Base-by-base conservation (phyloP, 495 filamentous ascomycete genomes). In the Penicillium pulvis region DNA sequence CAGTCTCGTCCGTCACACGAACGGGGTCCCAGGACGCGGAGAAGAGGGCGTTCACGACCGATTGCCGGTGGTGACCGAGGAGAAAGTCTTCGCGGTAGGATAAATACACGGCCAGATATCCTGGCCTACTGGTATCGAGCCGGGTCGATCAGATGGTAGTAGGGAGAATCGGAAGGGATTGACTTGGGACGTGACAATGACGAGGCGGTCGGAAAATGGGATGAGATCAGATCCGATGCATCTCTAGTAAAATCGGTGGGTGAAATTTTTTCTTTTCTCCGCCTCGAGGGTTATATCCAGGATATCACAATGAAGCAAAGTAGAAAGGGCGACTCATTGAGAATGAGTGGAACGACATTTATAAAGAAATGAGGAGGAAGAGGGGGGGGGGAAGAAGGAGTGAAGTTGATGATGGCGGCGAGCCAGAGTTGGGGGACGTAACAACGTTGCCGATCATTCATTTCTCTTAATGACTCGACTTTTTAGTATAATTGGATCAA, bases 21-120 rank as follows among this genome's bases (percentile, higher is more conserved):
- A 64, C 65, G 67, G 62, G 41, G 24, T 46, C 65, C 80, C 86
- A 75, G 87, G 91, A 77, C 89, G 89, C 78, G 79, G 82, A 64
- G 77, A 86, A 70, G 90, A 93, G 71, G 74, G 91, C 67, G 92
- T 91, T 57, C 52, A 44, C 57, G 53, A 50, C 55, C 52, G 45
- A 52, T 55, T 45, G 48, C 35, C 35, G 57, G 44, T 48, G 77
- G 82, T 41, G 35, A 19, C 16, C 16, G 31, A 16, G 33, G 35
- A 24, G n/a, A 39, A 41, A 12, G 3, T 39, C 8, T 20, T 20
- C 17, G 11, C n/a, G 19, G 23, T 6, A 26, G n/a, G 14, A 12
- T 7, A 24, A 41, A 14, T 9, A 23, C 30, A 41, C 42, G n/a
- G 33, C 30, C 44, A 9, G 42, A 30, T 9, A 24, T 51, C 36